Evolutionary conservation across 495 filamentous ascomycete species (phyloP).

Genomic region (Aspergillus egyptiacus): DNA sequence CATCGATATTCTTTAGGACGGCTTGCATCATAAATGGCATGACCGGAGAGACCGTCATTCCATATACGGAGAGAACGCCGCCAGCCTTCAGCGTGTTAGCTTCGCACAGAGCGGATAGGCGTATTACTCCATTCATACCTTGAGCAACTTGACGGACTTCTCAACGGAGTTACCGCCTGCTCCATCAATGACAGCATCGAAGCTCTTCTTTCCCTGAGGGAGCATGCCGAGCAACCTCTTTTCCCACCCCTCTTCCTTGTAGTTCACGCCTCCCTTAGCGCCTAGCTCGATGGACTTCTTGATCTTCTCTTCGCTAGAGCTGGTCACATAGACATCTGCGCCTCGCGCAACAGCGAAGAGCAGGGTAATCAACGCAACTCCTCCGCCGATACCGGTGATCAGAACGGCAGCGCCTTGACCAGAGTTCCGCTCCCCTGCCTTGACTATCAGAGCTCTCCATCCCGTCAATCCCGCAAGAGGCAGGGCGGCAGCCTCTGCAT

Average conservation of each 20-base stretch:
- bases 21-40: conserved; percentile 67
- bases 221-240: conserved; percentile 53
- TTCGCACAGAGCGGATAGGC: not conserved
- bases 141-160: conserved; percentile 51
- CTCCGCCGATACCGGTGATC: conserved; percentile 75
- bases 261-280: conserved; percentile 62
- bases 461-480: conserved; percentile 81
- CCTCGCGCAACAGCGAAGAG: conserved; percentile 64
- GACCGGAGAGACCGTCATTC: conserved; percentile 70
- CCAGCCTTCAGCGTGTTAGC: conserved; percentile 38
- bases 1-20: conserved; percentile 69
- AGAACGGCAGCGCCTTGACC: conserved; percentile 57
- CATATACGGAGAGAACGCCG: conserved; percentile 64
- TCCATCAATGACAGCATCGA: conserved; percentile 72
- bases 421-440: conserved; percentile 52
- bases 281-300: conserved; percentile 57
- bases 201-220: conserved; percentile 48
- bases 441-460: conserved; percentile 76
- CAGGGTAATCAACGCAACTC: conserved; percentile 66
- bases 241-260: conserved; percentile 63
- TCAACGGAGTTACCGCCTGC: conserved; percentile 68
- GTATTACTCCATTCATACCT: conserved; percentile 30
- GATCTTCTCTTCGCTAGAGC: conserved; percentile 59
- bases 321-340: conserved; percentile 63
- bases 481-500: conserved; percentile 71